phyloP scores from a whole-genome alignment of 139 green algal genomes.

The Mesostigma viride region DNA sequence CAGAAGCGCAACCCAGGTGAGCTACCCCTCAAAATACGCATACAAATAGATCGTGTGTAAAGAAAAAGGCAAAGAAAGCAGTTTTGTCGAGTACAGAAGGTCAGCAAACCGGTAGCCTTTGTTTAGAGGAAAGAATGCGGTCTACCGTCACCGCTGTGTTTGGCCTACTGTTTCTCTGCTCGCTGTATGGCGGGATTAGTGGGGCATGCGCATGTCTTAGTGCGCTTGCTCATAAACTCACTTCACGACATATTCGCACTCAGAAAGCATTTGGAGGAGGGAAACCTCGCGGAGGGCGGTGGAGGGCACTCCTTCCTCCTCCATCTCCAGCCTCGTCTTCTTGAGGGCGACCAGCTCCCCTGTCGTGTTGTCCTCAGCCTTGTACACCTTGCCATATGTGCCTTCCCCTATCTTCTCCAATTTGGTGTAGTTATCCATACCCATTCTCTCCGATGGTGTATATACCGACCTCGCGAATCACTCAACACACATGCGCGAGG shows the following conservation, averaged over 20 bases:
- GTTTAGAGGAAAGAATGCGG: not conserved
- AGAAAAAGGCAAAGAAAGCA: not conserved
- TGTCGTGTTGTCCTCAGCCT: slow-evolving; percentile 62
- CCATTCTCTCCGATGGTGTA: no score
- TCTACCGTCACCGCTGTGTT: no score
- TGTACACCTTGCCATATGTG: slow-evolving; percentile 98
- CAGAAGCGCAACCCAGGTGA: not conserved
- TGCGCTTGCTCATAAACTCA: no score
- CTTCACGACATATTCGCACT: slow-evolving; percentile 62
- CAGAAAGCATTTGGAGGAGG: slow-evolving; percentile 85
- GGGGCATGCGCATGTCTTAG: no score
- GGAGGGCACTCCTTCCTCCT: slow-evolving; percentile 92
- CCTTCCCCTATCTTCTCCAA: slow-evolving; percentile 92
- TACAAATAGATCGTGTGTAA: not conserved
- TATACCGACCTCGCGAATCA: no score
- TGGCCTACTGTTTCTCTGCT: no score
- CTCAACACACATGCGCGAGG: no score
- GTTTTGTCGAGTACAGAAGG: not conserved
- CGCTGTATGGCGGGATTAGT: no score
- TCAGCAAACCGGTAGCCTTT: not conserved
- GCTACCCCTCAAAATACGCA: not conserved
- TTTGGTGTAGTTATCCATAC: slow-evolving; percentile 89
- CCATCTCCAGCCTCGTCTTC: slow-evolving; percentile 96
- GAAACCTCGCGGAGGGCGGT: slow-evolving; percentile 94
- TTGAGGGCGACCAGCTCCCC: slow-evolving; percentile 87